These are phyloP conservation scores for Quercus tomentella DNA, from an alignment of 331 rosid genomes.

Conservation along the genomic window DNA sequence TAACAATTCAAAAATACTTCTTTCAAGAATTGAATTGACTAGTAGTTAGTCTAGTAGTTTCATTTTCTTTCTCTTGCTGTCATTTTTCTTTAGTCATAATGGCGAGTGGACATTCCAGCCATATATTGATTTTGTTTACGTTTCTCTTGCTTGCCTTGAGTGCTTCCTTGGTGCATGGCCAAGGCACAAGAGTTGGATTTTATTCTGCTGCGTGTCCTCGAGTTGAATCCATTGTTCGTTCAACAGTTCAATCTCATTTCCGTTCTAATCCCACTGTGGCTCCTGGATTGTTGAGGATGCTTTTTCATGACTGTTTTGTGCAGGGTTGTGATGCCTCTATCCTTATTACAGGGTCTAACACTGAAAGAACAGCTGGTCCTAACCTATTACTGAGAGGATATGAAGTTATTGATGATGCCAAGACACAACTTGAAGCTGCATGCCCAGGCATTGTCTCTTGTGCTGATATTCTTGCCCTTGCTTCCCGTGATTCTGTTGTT, in stretches of 20 bases:
- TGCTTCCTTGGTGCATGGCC: conserved; percentile 36
- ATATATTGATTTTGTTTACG: background rate
- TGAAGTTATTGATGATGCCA: conserved; percentile 53
- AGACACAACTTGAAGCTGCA: conserved; percentile 46
- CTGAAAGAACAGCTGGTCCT: conserved; percentile 32
- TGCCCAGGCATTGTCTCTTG: conserved; percentile 71
- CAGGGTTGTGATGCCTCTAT: conserved; percentile 79
- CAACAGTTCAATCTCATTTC: conserved; percentile 48
- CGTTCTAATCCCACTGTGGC: conserved; percentile 42
- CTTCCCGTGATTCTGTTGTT: conserved; percentile 57
- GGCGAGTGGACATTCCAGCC: background rate
- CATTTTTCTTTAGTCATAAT: background rate
- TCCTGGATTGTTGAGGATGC: conserved; percentile 73
- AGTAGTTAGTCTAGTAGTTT: too few species aligned
- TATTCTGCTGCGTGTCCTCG: conserved; percentile 49
- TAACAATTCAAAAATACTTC: too few species aligned
- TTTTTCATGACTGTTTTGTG: conserved; percentile 83
- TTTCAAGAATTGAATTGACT: too few species aligned
- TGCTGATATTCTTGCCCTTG: conserved; percentile 61
- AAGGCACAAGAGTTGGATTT: conserved; percentile 57
- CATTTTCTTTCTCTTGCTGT: background rate
- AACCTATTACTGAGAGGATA: conserved; percentile 40
- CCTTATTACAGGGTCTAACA: conserved; percentile 43
- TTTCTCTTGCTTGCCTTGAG: conserved; percentile 22
- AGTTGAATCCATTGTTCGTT: conserved; percentile 60